Evolutionary conservation across 2,329 filamentous ascomycete genomes (phyloP).

Genomic region (Microsporum audouinii): DNA sequence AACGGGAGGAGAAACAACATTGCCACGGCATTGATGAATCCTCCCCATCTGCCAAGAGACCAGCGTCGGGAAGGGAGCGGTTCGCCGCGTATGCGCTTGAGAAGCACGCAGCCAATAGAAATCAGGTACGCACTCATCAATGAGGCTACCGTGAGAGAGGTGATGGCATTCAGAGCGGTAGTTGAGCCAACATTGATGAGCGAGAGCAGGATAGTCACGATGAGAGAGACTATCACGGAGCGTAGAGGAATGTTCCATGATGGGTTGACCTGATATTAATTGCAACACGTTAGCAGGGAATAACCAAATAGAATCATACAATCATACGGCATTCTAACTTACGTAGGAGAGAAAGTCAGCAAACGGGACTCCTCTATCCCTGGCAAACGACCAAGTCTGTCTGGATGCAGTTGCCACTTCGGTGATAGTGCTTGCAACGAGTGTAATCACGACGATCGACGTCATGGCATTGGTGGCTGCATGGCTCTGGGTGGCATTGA

Average conservation of each 20-base stretch:
- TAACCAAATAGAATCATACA: background rate
- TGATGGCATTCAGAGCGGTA: constrained; percentile 34
- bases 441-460: constrained; percentile 39
- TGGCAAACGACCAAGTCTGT: constrained; percentile 45
- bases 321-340: constrained; percentile 10
- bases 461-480: constrained; percentile 42
- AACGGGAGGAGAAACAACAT: constrained; percentile 31
- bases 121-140: constrained; percentile 36
- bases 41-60: constrained; percentile 35
- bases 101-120: constrained; percentile 37
- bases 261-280: constrained; percentile 24
- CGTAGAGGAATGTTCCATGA: constrained; percentile 37
- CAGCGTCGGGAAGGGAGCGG: constrained; percentile 35
- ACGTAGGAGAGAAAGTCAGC: constrained; percentile 31
- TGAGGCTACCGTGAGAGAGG: constrained; percentile 34
- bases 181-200: constrained; percentile 44
- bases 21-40: constrained; percentile 34
- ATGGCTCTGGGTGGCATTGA: constrained; percentile 39
- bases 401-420: constrained; percentile 48
- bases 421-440: constrained; percentile 40
- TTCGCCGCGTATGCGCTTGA: constrained; percentile 33
- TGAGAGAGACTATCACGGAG: constrained; percentile 37
- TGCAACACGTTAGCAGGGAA: background rate
- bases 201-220: constrained; percentile 35
- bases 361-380: constrained; percentile 33